Evolutionary conservation across 2,329 filamentous ascomycete species (phyloP).

Genomic region (Fusarium denticulatum): DNA sequence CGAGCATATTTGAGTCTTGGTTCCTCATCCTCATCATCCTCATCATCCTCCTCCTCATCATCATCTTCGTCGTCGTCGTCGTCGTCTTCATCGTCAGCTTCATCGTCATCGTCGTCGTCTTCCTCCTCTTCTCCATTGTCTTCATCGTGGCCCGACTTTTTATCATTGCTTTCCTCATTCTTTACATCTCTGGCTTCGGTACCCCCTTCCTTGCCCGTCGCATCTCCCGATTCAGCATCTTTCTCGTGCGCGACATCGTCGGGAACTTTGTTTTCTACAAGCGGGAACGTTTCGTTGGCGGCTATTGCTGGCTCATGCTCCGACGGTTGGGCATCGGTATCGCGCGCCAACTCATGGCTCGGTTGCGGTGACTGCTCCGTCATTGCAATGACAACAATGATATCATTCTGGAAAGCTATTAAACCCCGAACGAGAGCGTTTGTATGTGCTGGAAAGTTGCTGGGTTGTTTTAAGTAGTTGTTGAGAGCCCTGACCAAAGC

Average conservation of each 20-base stretch:
- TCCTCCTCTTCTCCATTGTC: slow-evolving; percentile 28
- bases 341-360: slow-evolving; percentile 42
- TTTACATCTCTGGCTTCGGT: slow-evolving; percentile 10
- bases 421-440: slow-evolving; percentile 21
- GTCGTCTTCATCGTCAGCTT: slow-evolving; percentile 34
- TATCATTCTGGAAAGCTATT: slow-evolving; percentile 44
- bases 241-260: slow-evolving; percentile 46
- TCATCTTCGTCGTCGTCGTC: slow-evolving; percentile 44
- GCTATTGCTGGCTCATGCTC: slow-evolving; percentile 32
- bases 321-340: slow-evolving; percentile 28
- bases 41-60: slow-evolving; percentile 63
- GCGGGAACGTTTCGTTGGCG: slow-evolving; percentile 7
- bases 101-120: slow-evolving; percentile 37
- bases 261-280: not conserved
- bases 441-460: slow-evolving; percentile 17
- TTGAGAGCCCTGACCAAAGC: slow-evolving; percentile 30
- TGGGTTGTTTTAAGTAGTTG: not conserved
- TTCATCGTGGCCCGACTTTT: slow-evolving; percentile 35
- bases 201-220: not conserved
- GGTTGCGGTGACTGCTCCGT: slow-evolving; percentile 53
- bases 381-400: slow-evolving; percentile 49
- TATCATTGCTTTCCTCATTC: slow-evolving; percentile 16
- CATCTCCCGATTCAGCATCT: slow-evolving; percentile 51
- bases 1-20: slow-evolving; percentile 93
- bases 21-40: slow-evolving; percentile 81